A percentile compares a stretch with the other conserved stretches of the same genome.
Conservation (phyloP, 1,284 basidiomycete genomes). For the Sporisorium reilianum region DNA sequence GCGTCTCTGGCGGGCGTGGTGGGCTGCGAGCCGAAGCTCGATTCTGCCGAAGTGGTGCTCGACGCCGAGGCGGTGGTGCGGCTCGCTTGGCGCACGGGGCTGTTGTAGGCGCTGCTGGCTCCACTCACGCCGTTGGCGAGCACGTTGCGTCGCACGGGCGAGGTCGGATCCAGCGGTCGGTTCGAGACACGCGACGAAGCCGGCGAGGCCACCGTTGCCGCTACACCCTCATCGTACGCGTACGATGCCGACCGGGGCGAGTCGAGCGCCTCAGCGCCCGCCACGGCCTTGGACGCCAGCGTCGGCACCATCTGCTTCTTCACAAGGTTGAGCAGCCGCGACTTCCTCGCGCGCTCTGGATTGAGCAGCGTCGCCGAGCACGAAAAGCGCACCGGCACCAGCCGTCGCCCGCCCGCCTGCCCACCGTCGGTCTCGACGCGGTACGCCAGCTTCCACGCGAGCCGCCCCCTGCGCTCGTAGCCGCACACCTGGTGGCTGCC, state of each 20-base stretch:
- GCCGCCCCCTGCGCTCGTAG: conserved; percentile 52
- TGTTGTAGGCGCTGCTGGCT: conserved; percentile 19
- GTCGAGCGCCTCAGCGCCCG: conserved; percentile 6
- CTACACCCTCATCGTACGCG: conserved; percentile 6
- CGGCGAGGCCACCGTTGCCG: conserved; percentile 18
- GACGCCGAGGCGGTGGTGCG: conserved; percentile 10
- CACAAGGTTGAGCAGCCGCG: conserved; percentile 53
- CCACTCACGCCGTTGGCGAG: neutral
- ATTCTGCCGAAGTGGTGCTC: conserved; percentile 38
- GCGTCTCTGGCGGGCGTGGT: conserved; percentile 19
- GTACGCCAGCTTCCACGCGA: conserved; percentile 61
- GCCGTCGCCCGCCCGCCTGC: conserved; percentile 1
- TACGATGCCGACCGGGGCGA: conserved; percentile 13
- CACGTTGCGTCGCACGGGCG: conserved; percentile 15
- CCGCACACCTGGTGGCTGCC: conserved; percentile 58
- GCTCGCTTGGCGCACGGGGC: conserved; percentile 25
- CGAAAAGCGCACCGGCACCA: conserved; percentile 51
- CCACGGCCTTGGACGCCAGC: conserved; percentile 38
- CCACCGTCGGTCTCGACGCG: conserved; percentile 30
- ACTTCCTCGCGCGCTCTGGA: conserved; percentile 54
- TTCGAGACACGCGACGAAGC: conserved; percentile 23
- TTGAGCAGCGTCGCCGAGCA: conserved; percentile 61
- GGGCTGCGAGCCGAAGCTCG: conserved; percentile 37
- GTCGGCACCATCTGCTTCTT: conserved; percentile 57
- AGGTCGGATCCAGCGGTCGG: conserved; percentile 15